Percentiles rank a stretch among this genome's conserved stretches.
Conservation (phyloP, 1,139 yeast species). For the Geotrichum siamense region DNA sequence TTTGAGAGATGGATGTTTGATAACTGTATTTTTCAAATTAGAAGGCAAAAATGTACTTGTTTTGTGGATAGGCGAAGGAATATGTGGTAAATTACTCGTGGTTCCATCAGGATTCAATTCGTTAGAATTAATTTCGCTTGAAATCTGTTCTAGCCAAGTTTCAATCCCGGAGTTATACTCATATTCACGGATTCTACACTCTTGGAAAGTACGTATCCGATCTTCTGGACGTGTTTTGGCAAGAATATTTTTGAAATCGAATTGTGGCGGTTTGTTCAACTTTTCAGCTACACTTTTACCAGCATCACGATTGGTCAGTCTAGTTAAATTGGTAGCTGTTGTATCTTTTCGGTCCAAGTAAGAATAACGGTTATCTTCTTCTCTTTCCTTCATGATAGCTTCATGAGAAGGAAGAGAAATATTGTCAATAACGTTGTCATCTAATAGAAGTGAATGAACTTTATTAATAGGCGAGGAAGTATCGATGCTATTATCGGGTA, state of each 20-base stretch:
- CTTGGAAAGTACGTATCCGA: slow-evolving; percentile 27
- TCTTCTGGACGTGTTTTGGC: slow-evolving; percentile 27
- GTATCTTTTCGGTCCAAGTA: slow-evolving; percentile 13
- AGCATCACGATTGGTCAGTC: neutral
- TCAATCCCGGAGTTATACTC: slow-evolving; percentile 34
- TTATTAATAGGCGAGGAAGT: slow-evolving; percentile 5
- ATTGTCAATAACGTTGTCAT: neutral
- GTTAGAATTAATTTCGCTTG: neutral
- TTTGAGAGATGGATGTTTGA: slow-evolving; percentile 11
- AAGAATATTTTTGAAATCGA: slow-evolving; percentile 33
- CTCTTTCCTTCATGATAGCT: neutral
- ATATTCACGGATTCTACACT: slow-evolving; percentile 28
- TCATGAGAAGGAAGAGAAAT: slow-evolving; percentile 1
- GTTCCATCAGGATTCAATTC: slow-evolving; percentile 4
- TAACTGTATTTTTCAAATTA: slow-evolving; percentile 8
- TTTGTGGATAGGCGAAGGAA: slow-evolving; percentile 2
- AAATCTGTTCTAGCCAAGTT: slow-evolving; percentile 30
- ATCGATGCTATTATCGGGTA: slow-evolving; percentile 2
- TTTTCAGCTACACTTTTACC: slow-evolving; percentile 1
- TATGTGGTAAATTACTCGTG: neutral
- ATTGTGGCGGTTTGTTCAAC: slow-evolving; percentile 31
- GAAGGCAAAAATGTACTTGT: slow-evolving; percentile 10
- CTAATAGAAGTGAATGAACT: neutral
- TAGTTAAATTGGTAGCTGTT: slow-evolving; percentile 9
- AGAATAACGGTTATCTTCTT: slow-evolving; percentile 4